Percentiles rank a stretch among this genome's conserved stretches.
These are phyloP conservation scores for Cyathus striatus DNA, from an alignment of 768 basidiomycete species.

Conservation along the genomic window DNA sequence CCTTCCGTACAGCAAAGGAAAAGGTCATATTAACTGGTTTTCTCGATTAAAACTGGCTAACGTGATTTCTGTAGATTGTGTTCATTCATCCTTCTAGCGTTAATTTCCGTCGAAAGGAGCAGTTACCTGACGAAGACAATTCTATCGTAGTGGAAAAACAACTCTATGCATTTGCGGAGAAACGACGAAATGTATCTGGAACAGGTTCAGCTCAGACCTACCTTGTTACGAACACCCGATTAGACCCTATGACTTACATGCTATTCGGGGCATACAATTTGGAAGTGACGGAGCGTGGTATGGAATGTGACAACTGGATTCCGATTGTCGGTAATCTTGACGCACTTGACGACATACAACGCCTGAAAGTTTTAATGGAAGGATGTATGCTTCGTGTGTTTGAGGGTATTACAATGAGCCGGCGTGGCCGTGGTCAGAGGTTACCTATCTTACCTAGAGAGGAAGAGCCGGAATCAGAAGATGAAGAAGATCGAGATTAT, in stretches of 20 bases:
- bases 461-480: conserved; percentile 50
- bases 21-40: conserved; percentile 48
- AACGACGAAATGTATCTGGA: conserved; percentile 68
- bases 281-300: conserved; percentile 59
- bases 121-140: conserved; percentile 21
- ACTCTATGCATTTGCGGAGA: conserved; percentile 79
- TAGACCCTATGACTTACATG: conserved; percentile 87
- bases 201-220: conserved; percentile 52
- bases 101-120: conserved; percentile 65
- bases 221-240: conserved; percentile 74
- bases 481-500: conserved; percentile 38
- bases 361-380: conserved; percentile 76
- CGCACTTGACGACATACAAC: conserved; percentile 77
- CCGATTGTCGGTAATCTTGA: conserved; percentile 73
- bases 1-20: conserved; percentile 72
- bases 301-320: conserved; percentile 90
- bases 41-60: conserved; percentile 5
- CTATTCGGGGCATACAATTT: conserved; percentile 87
- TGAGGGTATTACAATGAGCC: conserved; percentile 66
- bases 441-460: conserved; percentile 33
- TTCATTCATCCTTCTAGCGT: conserved; percentile 87
- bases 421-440: conserved; percentile 24
- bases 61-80: conserved; percentile 41
- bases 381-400: conserved; percentile 85
- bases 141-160: conserved; percentile 52